Conservation (phyloP, 495 filamentous ascomycete species). For the Hypomontagnella submonticulosa region DNA sequence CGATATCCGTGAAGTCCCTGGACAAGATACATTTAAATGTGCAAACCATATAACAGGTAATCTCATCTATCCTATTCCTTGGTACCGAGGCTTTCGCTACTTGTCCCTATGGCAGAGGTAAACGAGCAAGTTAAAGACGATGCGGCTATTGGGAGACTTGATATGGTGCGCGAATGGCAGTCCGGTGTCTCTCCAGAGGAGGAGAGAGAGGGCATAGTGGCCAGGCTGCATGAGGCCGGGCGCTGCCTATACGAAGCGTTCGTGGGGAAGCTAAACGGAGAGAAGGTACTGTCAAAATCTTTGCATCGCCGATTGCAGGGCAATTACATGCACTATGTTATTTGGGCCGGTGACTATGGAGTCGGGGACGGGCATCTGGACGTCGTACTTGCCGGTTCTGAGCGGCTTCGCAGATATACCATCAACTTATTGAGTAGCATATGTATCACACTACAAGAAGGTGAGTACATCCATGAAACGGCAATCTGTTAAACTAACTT, state of each 20-base stretch:
- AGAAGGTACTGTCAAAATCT: slow-evolving; percentile 1
- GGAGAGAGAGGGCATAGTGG: not conserved
- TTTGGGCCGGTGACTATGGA: slow-evolving; percentile 18
- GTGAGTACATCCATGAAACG: slow-evolving; percentile 3
- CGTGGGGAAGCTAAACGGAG: not conserved
- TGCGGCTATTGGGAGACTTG: not conserved
- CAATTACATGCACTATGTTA: not conserved
- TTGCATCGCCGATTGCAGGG: slow-evolving; percentile 10
- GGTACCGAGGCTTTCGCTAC: too few relatives aligned
- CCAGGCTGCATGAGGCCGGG: slow-evolving; percentile 10
- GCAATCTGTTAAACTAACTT: not conserved
- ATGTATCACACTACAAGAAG: not conserved
- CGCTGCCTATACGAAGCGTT: slow-evolving; percentile 6
- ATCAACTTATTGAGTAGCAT: slow-evolving; percentile 10
- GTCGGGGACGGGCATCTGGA: not conserved
- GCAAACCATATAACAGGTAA: too few relatives aligned
- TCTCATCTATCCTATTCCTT: too few relatives aligned
- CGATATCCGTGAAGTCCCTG: too few relatives aligned
- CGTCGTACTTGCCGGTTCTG: not conserved
- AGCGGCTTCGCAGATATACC: slow-evolving; percentile 2
- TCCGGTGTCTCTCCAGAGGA: slow-evolving; percentile 1
- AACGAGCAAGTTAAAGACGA: too few relatives aligned
- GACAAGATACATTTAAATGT: too few relatives aligned
- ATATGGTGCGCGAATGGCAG: slow-evolving; percentile 3
- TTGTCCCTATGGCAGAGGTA: too few relatives aligned